Conservation (phyloP, 495 filamentous ascomycete genomes). For the Cercophora sp. region DNA sequence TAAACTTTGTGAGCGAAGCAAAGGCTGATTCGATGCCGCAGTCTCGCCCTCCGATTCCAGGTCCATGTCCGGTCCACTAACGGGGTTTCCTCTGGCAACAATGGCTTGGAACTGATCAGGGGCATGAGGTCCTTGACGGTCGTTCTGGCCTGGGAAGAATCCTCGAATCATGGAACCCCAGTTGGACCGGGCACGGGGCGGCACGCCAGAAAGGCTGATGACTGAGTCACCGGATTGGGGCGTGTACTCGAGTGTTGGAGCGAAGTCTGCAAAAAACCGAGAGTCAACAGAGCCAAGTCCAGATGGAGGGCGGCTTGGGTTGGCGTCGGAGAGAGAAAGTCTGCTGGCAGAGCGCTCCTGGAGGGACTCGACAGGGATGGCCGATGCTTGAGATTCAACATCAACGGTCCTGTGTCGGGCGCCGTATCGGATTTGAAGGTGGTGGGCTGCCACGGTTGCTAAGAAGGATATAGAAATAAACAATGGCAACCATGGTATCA, state of each 20-base stretch:
- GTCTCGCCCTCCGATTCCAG: slow-evolving; percentile 1
- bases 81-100: not conserved
- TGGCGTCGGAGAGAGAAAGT: not conserved
- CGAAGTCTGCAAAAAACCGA: no score
- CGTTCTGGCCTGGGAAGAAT: slow-evolving; percentile 7
- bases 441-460: slow-evolving; percentile 14
- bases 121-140: not conserved
- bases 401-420: not conserved
- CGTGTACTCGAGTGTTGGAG: slow-evolving; percentile 16
- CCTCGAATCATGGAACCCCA: slow-evolving; percentile 20
- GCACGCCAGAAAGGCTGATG: slow-evolving; percentile 16
- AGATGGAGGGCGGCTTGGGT: no score
- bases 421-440: not conserved
- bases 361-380: no score
- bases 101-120: slow-evolving; percentile 2
- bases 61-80: not conserved
- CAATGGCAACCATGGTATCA: slow-evolving; percentile 26
- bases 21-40: slow-evolving; percentile 6
- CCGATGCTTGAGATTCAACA: no score
- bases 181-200: slow-evolving; percentile 2
- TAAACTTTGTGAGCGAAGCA: slow-evolving; percentile 14
- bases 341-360: no score
- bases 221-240: slow-evolving; percentile 14
- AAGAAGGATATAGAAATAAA: slow-evolving; percentile 19
- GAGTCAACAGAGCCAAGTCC: no score